Conservation (phyloP, 2,329 filamentous ascomycete genomes). For the Colletotrichum phormii region DNA sequence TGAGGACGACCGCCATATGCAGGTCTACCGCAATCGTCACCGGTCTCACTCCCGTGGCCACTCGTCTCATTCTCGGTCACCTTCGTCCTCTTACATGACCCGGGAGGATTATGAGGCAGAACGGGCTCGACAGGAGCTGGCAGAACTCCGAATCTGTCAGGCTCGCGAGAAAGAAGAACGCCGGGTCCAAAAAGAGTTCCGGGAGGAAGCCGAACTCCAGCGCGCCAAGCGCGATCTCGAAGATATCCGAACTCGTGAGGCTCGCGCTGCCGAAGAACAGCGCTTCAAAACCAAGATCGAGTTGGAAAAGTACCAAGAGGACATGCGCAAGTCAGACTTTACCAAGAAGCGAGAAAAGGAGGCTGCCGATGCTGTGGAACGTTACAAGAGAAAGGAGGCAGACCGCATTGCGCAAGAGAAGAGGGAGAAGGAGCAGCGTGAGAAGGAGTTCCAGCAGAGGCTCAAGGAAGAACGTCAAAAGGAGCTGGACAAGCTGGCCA, state of each 20-base stretch:
- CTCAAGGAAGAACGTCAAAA: conserved; percentile 63
- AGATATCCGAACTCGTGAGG: conserved; percentile 57
- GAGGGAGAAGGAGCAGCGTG: conserved; percentile 59
- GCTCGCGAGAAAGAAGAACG: conserved; percentile 54
- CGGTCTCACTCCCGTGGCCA: conserved; percentile 44
- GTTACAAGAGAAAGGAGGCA: conserved; percentile 61
- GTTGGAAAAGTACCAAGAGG: conserved; percentile 58
- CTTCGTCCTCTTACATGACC: conserved; percentile 52
- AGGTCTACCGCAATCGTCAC: conserved; percentile 43
- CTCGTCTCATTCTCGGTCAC: conserved; percentile 47
- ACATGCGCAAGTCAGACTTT: conserved; percentile 58
- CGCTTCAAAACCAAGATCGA: conserved; percentile 66
- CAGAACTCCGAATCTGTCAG: conserved; percentile 55
- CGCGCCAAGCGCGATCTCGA: conserved; percentile 61
- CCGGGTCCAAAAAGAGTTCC: conserved; percentile 53
- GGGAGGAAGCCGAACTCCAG: conserved; percentile 62
- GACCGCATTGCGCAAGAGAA: conserved; percentile 60
- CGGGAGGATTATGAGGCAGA: conserved; percentile 57
- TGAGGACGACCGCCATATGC: conserved; percentile 47
- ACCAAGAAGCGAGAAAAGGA: conserved; percentile 57
- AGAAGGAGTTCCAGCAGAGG: conserved; percentile 66
- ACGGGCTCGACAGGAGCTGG: conserved; percentile 55
- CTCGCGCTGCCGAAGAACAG: conserved; percentile 61
- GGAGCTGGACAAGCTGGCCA: conserved; percentile 59
- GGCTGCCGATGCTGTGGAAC: conserved; percentile 62